phyloP scores from a whole-genome alignment of 805 yeast species.

The Yamadazyma nakazawae region DNA sequence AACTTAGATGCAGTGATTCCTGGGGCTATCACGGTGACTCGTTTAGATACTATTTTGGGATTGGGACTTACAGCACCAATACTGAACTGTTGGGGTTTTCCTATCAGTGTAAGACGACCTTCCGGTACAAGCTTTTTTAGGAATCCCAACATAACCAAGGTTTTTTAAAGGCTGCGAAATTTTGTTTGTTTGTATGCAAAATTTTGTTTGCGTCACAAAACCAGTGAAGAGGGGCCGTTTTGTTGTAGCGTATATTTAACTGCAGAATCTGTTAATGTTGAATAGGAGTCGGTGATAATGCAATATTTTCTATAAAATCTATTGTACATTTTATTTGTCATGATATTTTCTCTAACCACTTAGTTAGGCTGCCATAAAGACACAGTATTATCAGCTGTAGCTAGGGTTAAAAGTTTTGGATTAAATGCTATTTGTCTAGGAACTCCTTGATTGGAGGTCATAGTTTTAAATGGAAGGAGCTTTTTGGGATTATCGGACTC shows the following conservation, averaged over 20 bases:
- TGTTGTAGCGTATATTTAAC: too few relatives aligned
- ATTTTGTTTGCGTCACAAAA: too few relatives aligned
- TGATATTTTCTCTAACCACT: background rate
- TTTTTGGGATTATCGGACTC: slow-evolving; percentile 18
- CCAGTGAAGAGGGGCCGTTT: too few relatives aligned
- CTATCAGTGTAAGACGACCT: background rate
- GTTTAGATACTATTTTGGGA: background rate
- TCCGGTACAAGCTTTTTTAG: background rate
- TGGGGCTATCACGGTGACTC: background rate
- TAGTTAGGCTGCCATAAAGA: slow-evolving; percentile 34
- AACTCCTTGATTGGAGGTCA: slow-evolving; percentile 25
- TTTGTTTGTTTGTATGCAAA: background rate
- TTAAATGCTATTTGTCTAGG: slow-evolving; percentile 56
- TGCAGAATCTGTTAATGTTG: too few relatives aligned
- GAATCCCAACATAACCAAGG: background rate
- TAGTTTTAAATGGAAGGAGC: slow-evolving; percentile 22
- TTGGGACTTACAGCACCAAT: background rate
- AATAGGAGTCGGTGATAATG: too few relatives aligned
- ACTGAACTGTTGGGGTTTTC: background rate
- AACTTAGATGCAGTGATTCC: slow-evolving; percentile 4
- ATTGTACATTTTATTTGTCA: background rate
- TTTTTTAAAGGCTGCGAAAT: background rate
- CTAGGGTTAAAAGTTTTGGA: slow-evolving; percentile 58
- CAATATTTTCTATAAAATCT: background rate
- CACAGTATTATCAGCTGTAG: slow-evolving; percentile 56